These are phyloP conservation scores for Fusarium scirpi DNA, from an alignment of 2,329 filamentous ascomycete species.

Conservation along the genomic window DNA sequence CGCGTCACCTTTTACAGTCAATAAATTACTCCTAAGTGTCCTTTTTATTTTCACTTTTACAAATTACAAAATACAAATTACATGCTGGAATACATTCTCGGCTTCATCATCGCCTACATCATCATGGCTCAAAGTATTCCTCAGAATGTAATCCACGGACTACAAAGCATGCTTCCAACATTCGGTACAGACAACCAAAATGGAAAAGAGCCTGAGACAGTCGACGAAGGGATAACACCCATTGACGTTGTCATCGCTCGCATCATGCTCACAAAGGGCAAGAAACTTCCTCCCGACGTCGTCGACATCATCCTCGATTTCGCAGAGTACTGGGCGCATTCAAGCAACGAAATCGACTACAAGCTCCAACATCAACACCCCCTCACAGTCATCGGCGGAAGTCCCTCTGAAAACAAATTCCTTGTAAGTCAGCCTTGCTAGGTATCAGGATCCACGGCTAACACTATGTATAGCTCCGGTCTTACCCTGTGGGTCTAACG, in stretches of 20 bases:
- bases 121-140: slow-evolving; percentile 49
- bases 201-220: not conserved
- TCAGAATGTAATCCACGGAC: slow-evolving; percentile 32
- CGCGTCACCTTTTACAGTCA: slow-evolving; percentile 29
- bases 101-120: slow-evolving; percentile 28
- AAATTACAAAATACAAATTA: not conserved
- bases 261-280: slow-evolving; percentile 58
- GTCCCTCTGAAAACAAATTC: slow-evolving; percentile 49
- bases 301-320: slow-evolving; percentile 67
- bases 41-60: not conserved
- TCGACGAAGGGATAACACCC: slow-evolving; percentile 52
- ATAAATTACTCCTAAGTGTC: not conserved
- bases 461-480: slow-evolving; percentile 50
- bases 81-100: slow-evolving; percentile 34
- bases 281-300: slow-evolving; percentile 65
- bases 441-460: not conserved
- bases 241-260: slow-evolving; percentile 64
- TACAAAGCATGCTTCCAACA: slow-evolving; percentile 28
- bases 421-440: slow-evolving; percentile 45
- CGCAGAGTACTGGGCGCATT: slow-evolving; percentile 73
- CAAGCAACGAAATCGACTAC: slow-evolving; percentile 52
- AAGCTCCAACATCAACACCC: slow-evolving; percentile 34
- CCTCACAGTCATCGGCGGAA: slow-evolving; percentile 43
- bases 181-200: slow-evolving; percentile 1
- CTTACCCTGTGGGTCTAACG: slow-evolving; percentile 55